Percentiles rank a stretch among this genome's conserved stretches.
Conservation (phyloP, 1,284 basidiomycete genomes). For the Marasmius fiardii region DNA sequence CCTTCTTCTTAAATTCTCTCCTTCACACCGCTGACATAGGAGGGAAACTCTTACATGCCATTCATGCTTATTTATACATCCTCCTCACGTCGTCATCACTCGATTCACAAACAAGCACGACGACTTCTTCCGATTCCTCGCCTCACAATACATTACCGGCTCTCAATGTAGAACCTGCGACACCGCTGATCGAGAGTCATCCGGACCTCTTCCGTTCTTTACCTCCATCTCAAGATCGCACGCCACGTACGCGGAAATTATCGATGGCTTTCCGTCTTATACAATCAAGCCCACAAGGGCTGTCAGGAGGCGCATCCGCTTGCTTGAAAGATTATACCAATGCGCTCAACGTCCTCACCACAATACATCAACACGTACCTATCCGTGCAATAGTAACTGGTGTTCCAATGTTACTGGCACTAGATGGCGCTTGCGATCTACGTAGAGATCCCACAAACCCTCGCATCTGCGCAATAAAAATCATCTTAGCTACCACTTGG, state of each 20-base stretch:
- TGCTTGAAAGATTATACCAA: constrained; percentile 76
- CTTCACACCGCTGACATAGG: constrained; percentile 58
- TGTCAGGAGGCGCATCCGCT: constrained; percentile 47
- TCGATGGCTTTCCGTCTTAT: constrained; percentile 52
- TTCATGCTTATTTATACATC: constrained; percentile 77
- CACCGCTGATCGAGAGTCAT: constrained; percentile 21
- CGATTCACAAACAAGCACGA: constrained; percentile 35
- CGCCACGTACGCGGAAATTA: constrained; percentile 50
- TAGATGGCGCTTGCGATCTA: constrained; percentile 55
- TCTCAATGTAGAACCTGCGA: constrained; percentile 34
- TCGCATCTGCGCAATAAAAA: constrained; percentile 58
- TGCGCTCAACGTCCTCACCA: constrained; percentile 67
- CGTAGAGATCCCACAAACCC: constrained; percentile 41
- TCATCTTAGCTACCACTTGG: constrained; percentile 67
- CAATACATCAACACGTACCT: constrained; percentile 69
- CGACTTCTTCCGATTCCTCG: constrained; percentile 40
- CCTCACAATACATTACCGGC: constrained; percentile 26
- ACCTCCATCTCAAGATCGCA: constrained; percentile 32
- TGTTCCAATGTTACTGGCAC: constrained; percentile 81
- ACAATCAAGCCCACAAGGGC: constrained; percentile 39
- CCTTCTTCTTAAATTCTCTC: constrained; percentile 44
- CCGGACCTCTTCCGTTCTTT: constrained; percentile 18
- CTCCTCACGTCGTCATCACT: constrained; percentile 69
- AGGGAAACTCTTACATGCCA: constrained; percentile 71
- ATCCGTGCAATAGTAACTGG: constrained; percentile 73